Percentiles rank a stretch among this genome's conserved stretches.
Evolutionary conservation across 2,329 filamentous ascomycete species (phyloP).

Genomic region (Fusarium brachygibbosum): DNA sequence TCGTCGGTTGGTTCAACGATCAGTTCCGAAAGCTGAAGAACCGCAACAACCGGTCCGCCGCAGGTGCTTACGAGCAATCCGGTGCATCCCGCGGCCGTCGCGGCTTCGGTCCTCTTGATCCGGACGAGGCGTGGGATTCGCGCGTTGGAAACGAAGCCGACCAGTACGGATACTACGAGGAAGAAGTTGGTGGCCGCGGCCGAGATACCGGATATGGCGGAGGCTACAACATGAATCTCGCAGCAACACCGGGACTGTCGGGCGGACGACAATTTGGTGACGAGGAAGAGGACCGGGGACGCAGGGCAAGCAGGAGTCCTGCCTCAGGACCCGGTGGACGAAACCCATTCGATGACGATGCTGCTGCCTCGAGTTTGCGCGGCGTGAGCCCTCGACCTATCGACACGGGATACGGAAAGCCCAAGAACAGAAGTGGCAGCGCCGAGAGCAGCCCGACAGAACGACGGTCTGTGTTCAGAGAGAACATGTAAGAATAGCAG

Average conservation of each 20-base stretch:
- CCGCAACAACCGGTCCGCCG: slow-evolving; percentile 73
- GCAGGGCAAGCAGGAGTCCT: slow-evolving; percentile 61
- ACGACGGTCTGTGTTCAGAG: slow-evolving; percentile 77
- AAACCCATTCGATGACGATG: slow-evolving; percentile 81
- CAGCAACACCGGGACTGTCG: slow-evolving; percentile 53
- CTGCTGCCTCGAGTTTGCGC: slow-evolving; percentile 74
- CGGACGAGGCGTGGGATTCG: slow-evolving; percentile 88
- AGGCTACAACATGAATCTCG: slow-evolving; percentile 65
- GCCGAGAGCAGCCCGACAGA: slow-evolving; percentile 72
- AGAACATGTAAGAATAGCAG: slow-evolving; percentile 68
- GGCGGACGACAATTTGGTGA: slow-evolving; percentile 43
- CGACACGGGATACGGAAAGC: slow-evolving; percentile 59
- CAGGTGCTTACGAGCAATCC: slow-evolving; percentile 79
- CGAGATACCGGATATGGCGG: slow-evolving; percentile 53
- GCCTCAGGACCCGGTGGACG: slow-evolving; percentile 50
- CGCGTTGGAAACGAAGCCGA: slow-evolving; percentile 81
- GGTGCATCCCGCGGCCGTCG: slow-evolving; percentile 60
- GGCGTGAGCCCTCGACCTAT: slow-evolving; percentile 84
- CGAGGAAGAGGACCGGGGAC: slow-evolving; percentile 56
- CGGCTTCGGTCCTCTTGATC: slow-evolving; percentile 78
- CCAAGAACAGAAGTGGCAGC: slow-evolving; percentile 52
- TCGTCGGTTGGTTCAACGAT: slow-evolving; percentile 80
- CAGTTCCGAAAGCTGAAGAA: slow-evolving; percentile 74
- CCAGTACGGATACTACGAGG: slow-evolving; percentile 79
- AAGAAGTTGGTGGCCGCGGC: slow-evolving; percentile 58